Conservation (phyloP, 2,329 filamentous ascomycete species). For the Sarocladiaceae sp. region DNA sequence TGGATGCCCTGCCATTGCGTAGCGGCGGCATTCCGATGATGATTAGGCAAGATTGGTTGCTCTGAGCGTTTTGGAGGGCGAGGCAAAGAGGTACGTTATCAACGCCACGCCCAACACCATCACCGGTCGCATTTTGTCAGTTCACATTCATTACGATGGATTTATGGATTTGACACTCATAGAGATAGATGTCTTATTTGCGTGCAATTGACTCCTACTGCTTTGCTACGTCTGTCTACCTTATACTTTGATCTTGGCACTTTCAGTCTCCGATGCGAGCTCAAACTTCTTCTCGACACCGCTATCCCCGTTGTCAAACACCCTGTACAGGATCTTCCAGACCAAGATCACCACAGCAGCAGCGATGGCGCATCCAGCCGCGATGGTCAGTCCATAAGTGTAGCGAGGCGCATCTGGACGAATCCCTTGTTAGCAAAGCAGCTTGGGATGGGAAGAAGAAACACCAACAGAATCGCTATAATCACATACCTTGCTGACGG, state of each 20-base stretch:
- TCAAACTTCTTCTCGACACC: slow-evolving; percentile 25
- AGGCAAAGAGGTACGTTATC: no score
- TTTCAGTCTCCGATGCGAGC: slow-evolving; percentile 20
- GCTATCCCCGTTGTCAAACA: slow-evolving; percentile 21
- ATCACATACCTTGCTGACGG: slow-evolving; percentile 17
- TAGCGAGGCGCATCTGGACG: slow-evolving; percentile 21
- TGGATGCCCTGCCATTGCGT: slow-evolving; percentile 18
- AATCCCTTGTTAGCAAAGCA: neutral
- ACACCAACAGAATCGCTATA: no score
- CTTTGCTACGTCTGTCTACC: neutral
- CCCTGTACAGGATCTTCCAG: slow-evolving; percentile 23
- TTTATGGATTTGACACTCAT: no score
- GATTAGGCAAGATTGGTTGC: neutral
- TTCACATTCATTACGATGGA: no score
- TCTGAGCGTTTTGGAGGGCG: no score
- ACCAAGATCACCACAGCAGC: slow-evolving; percentile 19
- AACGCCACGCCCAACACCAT: no score
- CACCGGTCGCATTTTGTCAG: no score
- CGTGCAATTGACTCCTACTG: no score
- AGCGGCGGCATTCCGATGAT: slow-evolving; percentile 17
- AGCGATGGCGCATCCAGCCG: slow-evolving; percentile 19
- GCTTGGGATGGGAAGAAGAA: no score
- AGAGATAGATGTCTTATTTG: slow-evolving; percentile 11
- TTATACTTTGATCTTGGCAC: neutral
- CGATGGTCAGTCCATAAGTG: slow-evolving; percentile 18